phyloP scores from a whole-genome alignment of 2,329 filamentous ascomycete genomes.

The Emydomyces testavorans region DNA sequence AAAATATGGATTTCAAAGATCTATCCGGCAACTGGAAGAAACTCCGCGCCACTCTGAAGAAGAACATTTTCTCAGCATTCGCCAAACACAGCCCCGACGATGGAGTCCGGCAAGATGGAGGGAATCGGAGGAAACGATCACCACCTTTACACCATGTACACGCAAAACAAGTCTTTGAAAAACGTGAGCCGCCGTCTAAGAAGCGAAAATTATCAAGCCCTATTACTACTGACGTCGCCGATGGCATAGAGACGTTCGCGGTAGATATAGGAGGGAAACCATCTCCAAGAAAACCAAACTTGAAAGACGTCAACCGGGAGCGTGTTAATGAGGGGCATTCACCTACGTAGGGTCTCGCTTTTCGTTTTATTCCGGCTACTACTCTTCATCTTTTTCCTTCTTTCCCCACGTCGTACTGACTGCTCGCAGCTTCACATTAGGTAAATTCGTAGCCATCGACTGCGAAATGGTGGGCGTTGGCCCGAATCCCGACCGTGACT shows the following conservation, averaged over 20 bases:
- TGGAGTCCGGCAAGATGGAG: conserved; percentile 8
- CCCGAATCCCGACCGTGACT: conserved; percentile 50
- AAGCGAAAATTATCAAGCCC: conserved; percentile 8
- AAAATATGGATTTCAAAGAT: conserved; percentile 36
- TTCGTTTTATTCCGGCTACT: conserved; percentile 3
- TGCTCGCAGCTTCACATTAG: conserved; percentile 50
- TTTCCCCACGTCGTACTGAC: background rate
- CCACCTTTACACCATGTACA: background rate
- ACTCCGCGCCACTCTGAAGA: conserved; percentile 37
- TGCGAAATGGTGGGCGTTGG: conserved; percentile 95
- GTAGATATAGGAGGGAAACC: background rate
- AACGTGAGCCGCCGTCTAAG: conserved; percentile 8
- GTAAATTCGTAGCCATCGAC: conserved; percentile 86
- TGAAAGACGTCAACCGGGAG: conserved; percentile 22
- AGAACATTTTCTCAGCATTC: conserved; percentile 18
- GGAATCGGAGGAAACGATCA: conserved; percentile 15
- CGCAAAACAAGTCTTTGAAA: conserved; percentile 3
- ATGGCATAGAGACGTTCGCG: conserved; percentile 8
- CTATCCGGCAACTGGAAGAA: conserved; percentile 43
- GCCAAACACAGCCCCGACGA: conserved; percentile 12
- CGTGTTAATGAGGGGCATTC: conserved; percentile 54
- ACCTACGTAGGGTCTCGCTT: conserved; percentile 24
- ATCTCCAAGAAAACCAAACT: background rate
- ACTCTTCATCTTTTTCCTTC: background rate
- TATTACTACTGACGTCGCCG: background rate